phyloP scores from a whole-genome alignment of 2,329 filamentous ascomycete genomes.

The Talaromyces sp. region DNA sequence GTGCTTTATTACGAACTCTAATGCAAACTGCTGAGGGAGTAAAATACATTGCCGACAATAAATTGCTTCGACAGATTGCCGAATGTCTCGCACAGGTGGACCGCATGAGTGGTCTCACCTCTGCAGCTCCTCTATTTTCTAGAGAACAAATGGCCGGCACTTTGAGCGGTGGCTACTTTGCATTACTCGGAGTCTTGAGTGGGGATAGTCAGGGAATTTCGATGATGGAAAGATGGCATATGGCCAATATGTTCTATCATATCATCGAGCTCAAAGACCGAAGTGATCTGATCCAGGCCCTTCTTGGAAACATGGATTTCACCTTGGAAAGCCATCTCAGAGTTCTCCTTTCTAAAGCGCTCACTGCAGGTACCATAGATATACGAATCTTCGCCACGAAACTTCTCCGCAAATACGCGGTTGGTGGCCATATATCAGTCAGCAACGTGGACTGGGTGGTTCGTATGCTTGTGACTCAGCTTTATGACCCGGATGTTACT shows the following conservation, averaged over 20 bases:
- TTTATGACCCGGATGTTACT: conserved; percentile 95
- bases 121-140: conserved; percentile 80
- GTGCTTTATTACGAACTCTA: conserved; percentile 78
- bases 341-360: conserved; percentile 85
- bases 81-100: conserved; percentile 96
- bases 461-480: conserved; percentile 89
- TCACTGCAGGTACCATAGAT: conserved; percentile 84
- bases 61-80: conserved; percentile 85
- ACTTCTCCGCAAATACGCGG: conserved; percentile 80
- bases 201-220: conserved; percentile 75
- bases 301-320: conserved; percentile 91
- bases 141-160: conserved; percentile 78
- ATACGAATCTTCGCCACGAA: conserved; percentile 89
- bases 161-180: conserved; percentile 87
- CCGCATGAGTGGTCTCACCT: conserved; percentile 65
- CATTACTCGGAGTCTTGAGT: conserved; percentile 82
- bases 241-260: conserved; percentile 99
- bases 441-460: conserved; percentile 92
- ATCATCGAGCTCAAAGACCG: conserved; percentile 88
- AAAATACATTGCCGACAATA: conserved; percentile 83
- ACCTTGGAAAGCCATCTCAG: conserved; percentile 81
- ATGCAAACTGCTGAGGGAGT: conserved; percentile 81
- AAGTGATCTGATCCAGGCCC: conserved; percentile 81
- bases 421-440: conserved; percentile 44
- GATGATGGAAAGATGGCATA: conserved; percentile 92